Conservation (phyloP, 176 grass and related monocot genomes). For the Ensete glaucum region DNA sequence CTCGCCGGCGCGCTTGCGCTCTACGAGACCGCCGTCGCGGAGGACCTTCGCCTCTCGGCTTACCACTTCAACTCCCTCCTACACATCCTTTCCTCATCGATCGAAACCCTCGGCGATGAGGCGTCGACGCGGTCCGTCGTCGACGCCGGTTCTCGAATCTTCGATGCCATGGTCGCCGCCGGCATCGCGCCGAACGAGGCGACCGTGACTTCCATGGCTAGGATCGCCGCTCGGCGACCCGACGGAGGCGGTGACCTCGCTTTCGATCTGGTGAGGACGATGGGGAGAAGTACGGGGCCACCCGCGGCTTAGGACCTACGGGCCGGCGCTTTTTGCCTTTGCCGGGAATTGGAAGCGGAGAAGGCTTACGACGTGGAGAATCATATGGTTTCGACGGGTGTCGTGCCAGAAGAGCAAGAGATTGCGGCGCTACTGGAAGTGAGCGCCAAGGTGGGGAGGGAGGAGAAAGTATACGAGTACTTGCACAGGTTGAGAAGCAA, state of each 20-base stretch:
- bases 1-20: constrained; percentile 20
- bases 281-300: constrained; percentile 51
- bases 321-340: constrained; percentile 52
- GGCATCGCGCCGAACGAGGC: constrained; percentile 25
- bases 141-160: constrained; percentile 24
- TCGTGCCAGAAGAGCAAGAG: constrained; percentile 59
- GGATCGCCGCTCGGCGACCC: constrained; percentile 21
- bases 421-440: constrained; percentile 44
- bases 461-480: constrained; percentile 61
- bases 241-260: constrained; percentile 41
- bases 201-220: constrained; percentile 33
- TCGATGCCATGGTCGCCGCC: constrained; percentile 33
- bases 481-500: constrained; percentile 56
- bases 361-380: constrained; percentile 56
- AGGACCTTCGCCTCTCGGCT: constrained; percentile 39
- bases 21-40: not conserved
- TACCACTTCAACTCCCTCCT: constrained; percentile 72
- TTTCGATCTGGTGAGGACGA: constrained; percentile 49
- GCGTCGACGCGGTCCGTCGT: constrained; percentile 13
- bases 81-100: constrained; percentile 30
- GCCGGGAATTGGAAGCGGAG: constrained; percentile 29
- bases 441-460: constrained; percentile 33
- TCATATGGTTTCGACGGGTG: constrained; percentile 47
- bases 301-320: constrained; percentile 73
- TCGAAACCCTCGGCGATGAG: constrained; percentile 1